phyloP scores from a whole-genome alignment of 2,329 filamentous ascomycete genomes.

The Neurospora crassa region DNA sequence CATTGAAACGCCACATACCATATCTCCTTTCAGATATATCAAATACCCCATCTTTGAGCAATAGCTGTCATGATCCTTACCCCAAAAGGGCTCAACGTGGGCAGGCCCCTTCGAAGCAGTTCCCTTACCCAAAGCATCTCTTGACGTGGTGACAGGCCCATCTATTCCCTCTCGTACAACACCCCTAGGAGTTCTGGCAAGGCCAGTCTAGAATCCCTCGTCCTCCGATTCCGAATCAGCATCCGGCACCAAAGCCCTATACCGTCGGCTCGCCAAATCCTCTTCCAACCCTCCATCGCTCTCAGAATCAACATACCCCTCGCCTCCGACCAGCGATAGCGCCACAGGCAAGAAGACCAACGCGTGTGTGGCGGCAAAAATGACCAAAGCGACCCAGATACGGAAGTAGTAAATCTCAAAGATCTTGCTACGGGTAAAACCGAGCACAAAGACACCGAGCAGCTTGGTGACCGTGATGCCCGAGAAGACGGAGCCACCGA shows the following conservation, averaged over 20 bases:
- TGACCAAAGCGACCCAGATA: conserved; percentile 84
- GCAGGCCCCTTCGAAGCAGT: background rate
- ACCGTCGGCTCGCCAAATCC: conserved; percentile 71
- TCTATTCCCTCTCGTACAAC: background rate
- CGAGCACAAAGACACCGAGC: conserved; percentile 80
- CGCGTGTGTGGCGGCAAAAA: conserved; percentile 82
- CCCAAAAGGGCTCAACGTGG: background rate
- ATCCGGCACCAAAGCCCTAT: conserved; percentile 67
- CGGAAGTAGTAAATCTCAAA: conserved; percentile 99
- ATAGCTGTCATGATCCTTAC: background rate
- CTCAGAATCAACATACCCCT: conserved; percentile 81
- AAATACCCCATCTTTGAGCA: background rate
- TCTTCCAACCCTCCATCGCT: conserved; percentile 82
- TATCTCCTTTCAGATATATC: background rate
- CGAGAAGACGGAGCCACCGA: conserved; percentile 88
- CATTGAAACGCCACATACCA: background rate
- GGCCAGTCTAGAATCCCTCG: conserved; percentile 4
- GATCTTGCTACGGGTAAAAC: conserved; percentile 94
- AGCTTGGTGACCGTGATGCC: conserved; percentile 96
- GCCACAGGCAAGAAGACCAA: conserved; percentile 87
- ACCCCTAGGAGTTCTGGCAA: background rate
- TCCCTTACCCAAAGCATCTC: background rate
- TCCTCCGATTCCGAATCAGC: conserved; percentile 35
- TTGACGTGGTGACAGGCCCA: background rate
- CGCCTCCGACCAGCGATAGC: conserved; percentile 74